A percentile compares a stretch with the other conserved stretches of the same genome.
Evolutionary conservation across 2,329 filamentous ascomycete species (phyloP).

Genomic region (Colletotrichum gloeosporioides): DNA sequence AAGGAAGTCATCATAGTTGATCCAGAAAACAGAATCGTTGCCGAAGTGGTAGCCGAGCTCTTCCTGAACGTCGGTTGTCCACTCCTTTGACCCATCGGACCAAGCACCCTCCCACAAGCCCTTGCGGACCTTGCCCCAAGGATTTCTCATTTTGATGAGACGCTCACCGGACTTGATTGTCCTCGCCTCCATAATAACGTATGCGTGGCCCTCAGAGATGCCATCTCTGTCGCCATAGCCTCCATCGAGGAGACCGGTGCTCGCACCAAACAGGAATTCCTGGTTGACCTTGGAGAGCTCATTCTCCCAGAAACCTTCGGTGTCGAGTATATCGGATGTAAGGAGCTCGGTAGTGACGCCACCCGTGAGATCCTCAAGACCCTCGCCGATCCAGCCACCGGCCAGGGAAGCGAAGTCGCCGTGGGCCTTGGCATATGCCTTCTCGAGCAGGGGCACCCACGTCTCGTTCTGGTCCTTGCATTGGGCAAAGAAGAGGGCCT

Average conservation of each 20-base stretch:
- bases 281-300: slow-evolving; percentile 82
- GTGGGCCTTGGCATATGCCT: slow-evolving; percentile 85
- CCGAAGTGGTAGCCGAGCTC: slow-evolving; percentile 66
- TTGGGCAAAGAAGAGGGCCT: slow-evolving; percentile 79
- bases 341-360: slow-evolving; percentile 74
- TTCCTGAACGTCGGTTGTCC: slow-evolving; percentile 61
- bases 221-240: slow-evolving; percentile 66
- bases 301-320: slow-evolving; percentile 82
- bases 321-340: slow-evolving; percentile 75
- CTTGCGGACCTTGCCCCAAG: slow-evolving; percentile 64
- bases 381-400: slow-evolving; percentile 73
- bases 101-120: slow-evolving; percentile 66
- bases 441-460: slow-evolving; percentile 81
- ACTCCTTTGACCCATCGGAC: slow-evolving; percentile 66
- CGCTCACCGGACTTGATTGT: slow-evolving; percentile 57
- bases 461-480: slow-evolving; percentile 80
- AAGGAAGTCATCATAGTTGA: slow-evolving; percentile 66
- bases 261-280: slow-evolving; percentile 79
- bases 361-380: slow-evolving; percentile 65
- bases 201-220: slow-evolving; percentile 64
- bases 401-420: slow-evolving; percentile 76
- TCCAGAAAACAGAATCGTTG: slow-evolving; percentile 69
- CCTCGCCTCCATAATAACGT: slow-evolving; percentile 65
- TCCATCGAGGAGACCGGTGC: slow-evolving; percentile 66
- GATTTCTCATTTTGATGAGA: slow-evolving; percentile 63